phyloP scores from a whole-genome alignment of 148 eudicot genomes.

The Limonium bicolor region DNA sequence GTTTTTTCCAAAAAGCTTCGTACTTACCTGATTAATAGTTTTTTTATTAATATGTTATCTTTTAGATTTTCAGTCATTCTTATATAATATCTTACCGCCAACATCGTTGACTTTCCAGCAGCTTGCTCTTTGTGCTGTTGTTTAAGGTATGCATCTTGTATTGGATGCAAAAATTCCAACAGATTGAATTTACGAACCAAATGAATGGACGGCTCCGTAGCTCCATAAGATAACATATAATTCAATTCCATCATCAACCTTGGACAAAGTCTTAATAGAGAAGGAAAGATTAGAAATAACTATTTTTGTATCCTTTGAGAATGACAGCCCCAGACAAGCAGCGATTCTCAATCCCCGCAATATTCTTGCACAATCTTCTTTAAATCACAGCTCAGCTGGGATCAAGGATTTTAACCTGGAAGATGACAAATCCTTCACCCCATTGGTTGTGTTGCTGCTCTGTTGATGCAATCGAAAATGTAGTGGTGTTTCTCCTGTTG shows the following conservation, averaged over 20 bases:
- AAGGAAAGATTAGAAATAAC: constrained; percentile 36
- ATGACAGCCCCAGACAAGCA: constrained; percentile 73
- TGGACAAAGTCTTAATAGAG: constrained; percentile 33
- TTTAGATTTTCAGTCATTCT: too few species aligned
- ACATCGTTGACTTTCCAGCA: too few species aligned
- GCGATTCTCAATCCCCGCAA: constrained; percentile 91
- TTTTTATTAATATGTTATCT: too few species aligned
- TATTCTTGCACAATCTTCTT: constrained; percentile 82
- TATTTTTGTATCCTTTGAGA: constrained; percentile 54
- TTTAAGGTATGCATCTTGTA: too few species aligned
- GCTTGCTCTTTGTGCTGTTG: too few species aligned
- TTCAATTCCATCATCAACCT: constrained; percentile 76
- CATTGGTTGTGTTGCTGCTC: too few species aligned
- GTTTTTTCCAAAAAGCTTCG: too few species aligned
- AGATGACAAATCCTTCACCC: too few species aligned
- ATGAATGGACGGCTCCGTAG: constrained; percentile 58
- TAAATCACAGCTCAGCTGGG: constrained; percentile 73
- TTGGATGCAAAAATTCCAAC: constrained; percentile 70
- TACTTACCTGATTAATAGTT: too few species aligned
- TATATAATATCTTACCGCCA: too few species aligned
- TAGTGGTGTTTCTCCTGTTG: too few species aligned
- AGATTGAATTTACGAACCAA: constrained; percentile 47
- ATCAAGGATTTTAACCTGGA: constrained; percentile 51
- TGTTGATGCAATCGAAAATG: too few species aligned
- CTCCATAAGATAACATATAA: constrained; percentile 92